Percentiles rank a stretch among this genome's conserved stretches.
These are phyloP conservation scores for Pseudocercospora musae DNA, from an alignment of 2,329 filamentous ascomycete genomes.

Conservation along the genomic window DNA sequence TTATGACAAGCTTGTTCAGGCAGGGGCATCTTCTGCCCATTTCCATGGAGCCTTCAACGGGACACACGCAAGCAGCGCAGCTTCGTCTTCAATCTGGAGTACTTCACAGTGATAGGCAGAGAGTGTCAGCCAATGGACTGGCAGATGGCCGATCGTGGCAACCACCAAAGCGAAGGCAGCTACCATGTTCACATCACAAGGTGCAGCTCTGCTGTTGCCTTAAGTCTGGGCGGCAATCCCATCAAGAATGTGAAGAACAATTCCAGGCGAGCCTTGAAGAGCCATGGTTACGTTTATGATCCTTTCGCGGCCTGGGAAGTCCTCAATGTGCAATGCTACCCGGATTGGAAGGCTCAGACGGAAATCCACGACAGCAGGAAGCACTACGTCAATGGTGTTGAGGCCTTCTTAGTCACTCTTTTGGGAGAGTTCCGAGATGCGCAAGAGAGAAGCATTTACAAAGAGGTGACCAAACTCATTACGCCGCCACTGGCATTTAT, in stretches of 20 bases:
- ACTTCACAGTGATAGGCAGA: slow-evolving; percentile 59
- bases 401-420: slow-evolving; percentile 59
- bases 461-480: slow-evolving; percentile 56
- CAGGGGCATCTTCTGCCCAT: slow-evolving; percentile 42
- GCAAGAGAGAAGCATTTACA: slow-evolving; percentile 56
- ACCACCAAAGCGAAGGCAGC: slow-evolving; percentile 37
- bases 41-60: slow-evolving; percentile 45
- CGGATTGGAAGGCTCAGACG: slow-evolving; percentile 56
- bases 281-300: slow-evolving; percentile 55
- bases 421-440: slow-evolving; percentile 61
- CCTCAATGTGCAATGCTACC: slow-evolving; percentile 57
- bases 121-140: slow-evolving; percentile 57
- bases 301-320: slow-evolving; percentile 61
- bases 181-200: slow-evolving; percentile 58
- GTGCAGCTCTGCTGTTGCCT: slow-evolving; percentile 58
- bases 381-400: slow-evolving; percentile 58
- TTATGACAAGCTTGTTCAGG: slow-evolving; percentile 53
- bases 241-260: slow-evolving; percentile 51
- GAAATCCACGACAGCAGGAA: slow-evolving; percentile 55
- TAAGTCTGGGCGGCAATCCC: slow-evolving; percentile 54
- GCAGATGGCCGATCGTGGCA: slow-evolving; percentile 52
- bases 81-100: slow-evolving; percentile 64
- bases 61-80: slow-evolving; percentile 51
- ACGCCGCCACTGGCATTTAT: slow-evolving; percentile 60
- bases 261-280: slow-evolving; percentile 47